A percentile compares a stretch with the other conserved stretches of the same genome.
These are phyloP conservation scores for Knoxia roxburghii DNA, from an alignment of 257 asterid species.

Conservation along the genomic window DNA sequence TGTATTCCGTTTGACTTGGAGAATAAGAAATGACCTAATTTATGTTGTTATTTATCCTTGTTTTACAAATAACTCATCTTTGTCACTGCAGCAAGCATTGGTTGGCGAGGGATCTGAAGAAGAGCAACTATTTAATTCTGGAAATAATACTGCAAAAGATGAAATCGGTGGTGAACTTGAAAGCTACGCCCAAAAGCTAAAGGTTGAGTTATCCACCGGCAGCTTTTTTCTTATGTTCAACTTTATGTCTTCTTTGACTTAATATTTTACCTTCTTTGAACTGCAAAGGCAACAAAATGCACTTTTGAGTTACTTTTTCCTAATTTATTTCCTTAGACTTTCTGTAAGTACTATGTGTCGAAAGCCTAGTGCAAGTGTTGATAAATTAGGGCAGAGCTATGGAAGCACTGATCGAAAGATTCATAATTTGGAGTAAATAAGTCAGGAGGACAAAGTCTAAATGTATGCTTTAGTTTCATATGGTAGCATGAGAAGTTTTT, in stretches of 20 bases:
- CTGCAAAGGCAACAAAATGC: neutral
- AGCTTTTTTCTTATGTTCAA: conserved; percentile 13
- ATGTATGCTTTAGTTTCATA: neutral
- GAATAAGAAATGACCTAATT: too few species aligned
- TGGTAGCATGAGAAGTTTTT: neutral
- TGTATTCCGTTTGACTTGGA: neutral
- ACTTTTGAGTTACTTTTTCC: neutral
- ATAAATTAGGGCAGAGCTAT: neutral
- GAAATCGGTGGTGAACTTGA: conserved; percentile 61
- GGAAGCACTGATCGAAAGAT: neutral
- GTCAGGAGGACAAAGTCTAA: neutral
- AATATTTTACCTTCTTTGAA: neutral
- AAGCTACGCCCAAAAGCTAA: conserved; percentile 57
- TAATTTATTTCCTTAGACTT: neutral
- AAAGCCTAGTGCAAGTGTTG: neutral
- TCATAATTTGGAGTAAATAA: neutral
- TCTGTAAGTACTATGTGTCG: neutral
- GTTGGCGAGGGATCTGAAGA: conserved; percentile 97
- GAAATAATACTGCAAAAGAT: conserved; percentile 40
- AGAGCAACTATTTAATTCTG: conserved; percentile 75
- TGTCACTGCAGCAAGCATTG: conserved; percentile 78
- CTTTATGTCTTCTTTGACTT: neutral
- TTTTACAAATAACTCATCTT: neutral
- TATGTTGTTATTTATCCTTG: too few species aligned
- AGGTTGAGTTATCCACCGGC: conserved; percentile 41